Percentiles rank a stretch among this genome's conserved stretches.
Conservation (phyloP, 1,139 yeast species). For the Tardiomyces depauwii region DNA sequence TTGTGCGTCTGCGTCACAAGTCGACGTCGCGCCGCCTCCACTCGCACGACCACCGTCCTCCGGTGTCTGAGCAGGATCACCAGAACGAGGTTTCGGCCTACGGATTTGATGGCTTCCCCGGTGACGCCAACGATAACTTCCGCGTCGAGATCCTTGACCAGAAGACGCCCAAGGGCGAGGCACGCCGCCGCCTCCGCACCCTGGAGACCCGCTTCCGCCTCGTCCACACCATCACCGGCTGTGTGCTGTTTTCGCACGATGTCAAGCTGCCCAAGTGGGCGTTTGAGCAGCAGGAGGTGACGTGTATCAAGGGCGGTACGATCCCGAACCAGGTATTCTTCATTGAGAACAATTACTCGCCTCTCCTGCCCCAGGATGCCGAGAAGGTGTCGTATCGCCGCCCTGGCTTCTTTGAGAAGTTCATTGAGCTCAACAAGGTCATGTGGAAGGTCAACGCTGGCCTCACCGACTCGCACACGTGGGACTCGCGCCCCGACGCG, state of each 20-base stretch:
- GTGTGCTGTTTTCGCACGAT: constrained; percentile 78
- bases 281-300: constrained; percentile 92
- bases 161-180: constrained; percentile 43
- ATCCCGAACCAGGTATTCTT: constrained; percentile 74
- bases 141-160: constrained; percentile 71
- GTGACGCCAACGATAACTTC: constrained; percentile 95
- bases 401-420: constrained; percentile 56
- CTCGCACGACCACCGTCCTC: constrained; percentile 92
- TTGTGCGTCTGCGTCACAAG: constrained; percentile 66
- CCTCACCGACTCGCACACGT: constrained; percentile 71
- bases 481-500: constrained; percentile 77
- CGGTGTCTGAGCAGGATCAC: constrained; percentile 89
- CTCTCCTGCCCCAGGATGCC: constrained; percentile 29
- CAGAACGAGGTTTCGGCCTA: constrained; percentile 90
- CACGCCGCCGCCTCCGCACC: constrained; percentile 59
- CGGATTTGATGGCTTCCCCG: constrained; percentile 82
- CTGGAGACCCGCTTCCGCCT: constrained; percentile 77
- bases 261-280: constrained; percentile 93
- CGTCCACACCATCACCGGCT: constrained; percentile 82
- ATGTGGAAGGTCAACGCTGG: constrained; percentile 93
- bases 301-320: constrained; percentile 77
- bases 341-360: constrained; percentile 57
- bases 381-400: constrained; percentile 50
- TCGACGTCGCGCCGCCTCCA: constrained; percentile 73
- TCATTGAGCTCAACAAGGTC: constrained; percentile 65